Evolutionary conservation across 2,329 filamentous ascomycete species (phyloP).

Genomic region (Alternaria atra): DNA sequence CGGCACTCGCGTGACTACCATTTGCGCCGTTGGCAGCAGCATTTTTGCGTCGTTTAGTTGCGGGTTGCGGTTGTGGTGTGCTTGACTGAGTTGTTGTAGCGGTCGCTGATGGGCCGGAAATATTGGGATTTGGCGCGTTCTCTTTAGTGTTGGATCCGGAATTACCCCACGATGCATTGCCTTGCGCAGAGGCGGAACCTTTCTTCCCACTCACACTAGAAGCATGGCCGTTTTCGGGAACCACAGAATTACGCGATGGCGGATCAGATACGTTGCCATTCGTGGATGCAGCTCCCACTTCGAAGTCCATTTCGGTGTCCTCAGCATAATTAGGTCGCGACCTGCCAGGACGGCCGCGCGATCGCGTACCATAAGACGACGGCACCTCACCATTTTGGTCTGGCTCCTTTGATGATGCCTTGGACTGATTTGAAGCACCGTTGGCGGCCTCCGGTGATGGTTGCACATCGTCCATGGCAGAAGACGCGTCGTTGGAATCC

Average conservation of each 20-base stretch:
- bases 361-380: conserved; percentile 82
- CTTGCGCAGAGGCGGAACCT: conserved; percentile 51
- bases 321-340: conserved; percentile 94
- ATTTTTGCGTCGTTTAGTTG: conserved; percentile 84
- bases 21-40: conserved; percentile 54
- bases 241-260: conserved; percentile 47
- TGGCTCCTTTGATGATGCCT: conserved; percentile 45
- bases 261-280: conserved; percentile 62
- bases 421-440: conserved; percentile 40
- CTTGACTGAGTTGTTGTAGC: conserved; percentile 55
- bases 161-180: conserved; percentile 51
- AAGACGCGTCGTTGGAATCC: conserved; percentile 37
- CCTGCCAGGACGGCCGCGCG: conserved; percentile 82
- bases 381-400: conserved; percentile 62
- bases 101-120: conserved; percentile 68
- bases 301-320: conserved; percentile 90
- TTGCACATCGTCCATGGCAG: conserved; percentile 37
- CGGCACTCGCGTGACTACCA: conserved; percentile 46
- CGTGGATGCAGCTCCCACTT: conserved; percentile 67
- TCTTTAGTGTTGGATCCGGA: conserved; percentile 48
- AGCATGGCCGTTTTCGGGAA: conserved; percentile 44
- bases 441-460: conserved; percentile 42
- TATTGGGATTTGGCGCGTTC: conserved; percentile 46
- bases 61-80: conserved; percentile 40
- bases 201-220: conserved; percentile 50